Percentiles rank a stretch among this genome's conserved stretches.
phyloP scores from a whole-genome alignment of 139 green algal genomes.

The Closterium sp. region DNA sequence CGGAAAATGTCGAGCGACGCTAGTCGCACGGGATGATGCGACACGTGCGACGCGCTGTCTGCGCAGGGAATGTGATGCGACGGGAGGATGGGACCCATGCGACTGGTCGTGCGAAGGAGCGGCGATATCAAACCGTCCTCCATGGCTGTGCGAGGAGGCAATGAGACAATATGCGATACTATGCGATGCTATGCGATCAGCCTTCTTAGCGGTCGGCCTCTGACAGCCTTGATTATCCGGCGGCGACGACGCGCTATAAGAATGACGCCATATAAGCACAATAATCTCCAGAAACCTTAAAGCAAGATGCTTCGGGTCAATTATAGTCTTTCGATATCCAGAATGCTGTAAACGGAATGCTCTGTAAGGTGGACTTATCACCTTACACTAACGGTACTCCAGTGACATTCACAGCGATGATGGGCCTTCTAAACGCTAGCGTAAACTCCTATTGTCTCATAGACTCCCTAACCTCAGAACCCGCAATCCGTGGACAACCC shows the following conservation, averaged over 20 bases:
- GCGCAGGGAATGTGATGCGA: not conserved
- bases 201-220: not conserved
- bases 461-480: no score
- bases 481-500: no score
- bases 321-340: not conserved
- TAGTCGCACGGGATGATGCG: not conserved
- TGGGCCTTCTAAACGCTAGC: not conserved
- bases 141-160: not conserved
- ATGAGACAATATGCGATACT: no score
- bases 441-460: no score
- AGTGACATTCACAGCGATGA: not conserved
- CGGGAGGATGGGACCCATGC: not conserved
- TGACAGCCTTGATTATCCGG: not conserved
- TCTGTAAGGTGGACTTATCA: not conserved
- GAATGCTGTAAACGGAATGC: no score
- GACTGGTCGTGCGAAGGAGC: not conserved
- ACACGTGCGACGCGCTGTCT: not conserved
- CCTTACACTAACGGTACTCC: not conserved
- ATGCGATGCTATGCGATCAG: not conserved
- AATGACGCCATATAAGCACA: not conserved
- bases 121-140: not conserved
- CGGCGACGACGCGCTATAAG: not conserved
- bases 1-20: not conserved
- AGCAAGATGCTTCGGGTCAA: not conserved
- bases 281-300: not conserved